Evolutionary conservation across 257 asterid genomes (phyloP).

Genomic region (Coffea eugenioides): DNA sequence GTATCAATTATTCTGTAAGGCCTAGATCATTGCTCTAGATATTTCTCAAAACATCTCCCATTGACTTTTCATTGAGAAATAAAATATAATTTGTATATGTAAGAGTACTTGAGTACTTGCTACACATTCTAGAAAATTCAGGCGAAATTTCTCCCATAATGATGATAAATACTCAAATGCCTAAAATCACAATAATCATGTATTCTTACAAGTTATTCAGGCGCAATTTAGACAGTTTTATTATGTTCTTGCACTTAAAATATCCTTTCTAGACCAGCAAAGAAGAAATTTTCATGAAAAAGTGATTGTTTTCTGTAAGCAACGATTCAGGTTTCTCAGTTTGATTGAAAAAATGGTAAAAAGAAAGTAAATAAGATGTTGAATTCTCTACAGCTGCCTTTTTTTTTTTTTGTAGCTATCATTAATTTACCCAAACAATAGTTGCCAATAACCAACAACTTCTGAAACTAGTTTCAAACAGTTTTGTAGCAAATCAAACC

Average conservation of each 20-base stretch:
- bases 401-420: too few species aligned
- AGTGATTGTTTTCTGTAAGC: background rate
- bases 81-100: background rate
- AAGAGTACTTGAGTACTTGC: background rate
- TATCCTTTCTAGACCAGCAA: background rate
- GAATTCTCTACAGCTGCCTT: background rate
- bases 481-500: background rate
- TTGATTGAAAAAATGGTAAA: background rate
- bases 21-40: background rate
- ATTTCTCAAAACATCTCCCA: background rate
- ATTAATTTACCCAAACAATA: background rate
- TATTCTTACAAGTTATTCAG: background rate
- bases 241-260: background rate
- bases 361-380: background rate
- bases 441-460: background rate
- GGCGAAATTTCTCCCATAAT: background rate
- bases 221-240: too few species aligned
- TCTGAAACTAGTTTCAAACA: background rate
- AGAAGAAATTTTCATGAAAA: background rate
- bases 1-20: background rate
- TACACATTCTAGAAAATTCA: background rate
- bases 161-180: background rate
- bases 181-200: background rate
- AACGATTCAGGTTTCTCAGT: background rate
- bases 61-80: background rate